phyloP scores from a whole-genome alignment of 495 filamentous ascomycete genomes.

The Lichina pygmaea region DNA sequence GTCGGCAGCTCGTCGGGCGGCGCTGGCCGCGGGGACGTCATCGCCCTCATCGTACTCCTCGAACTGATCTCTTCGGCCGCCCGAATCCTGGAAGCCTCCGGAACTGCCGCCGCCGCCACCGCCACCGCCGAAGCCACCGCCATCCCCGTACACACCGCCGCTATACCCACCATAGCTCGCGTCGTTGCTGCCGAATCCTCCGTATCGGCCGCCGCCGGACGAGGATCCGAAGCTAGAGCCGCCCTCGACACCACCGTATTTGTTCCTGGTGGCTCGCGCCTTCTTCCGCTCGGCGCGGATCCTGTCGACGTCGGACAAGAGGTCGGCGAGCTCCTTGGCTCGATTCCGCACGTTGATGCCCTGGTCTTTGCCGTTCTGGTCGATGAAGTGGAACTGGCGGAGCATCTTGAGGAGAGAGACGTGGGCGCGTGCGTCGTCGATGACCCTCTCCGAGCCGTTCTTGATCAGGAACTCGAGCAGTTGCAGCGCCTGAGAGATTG shows the following conservation, averaged over 20 bases:
- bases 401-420: conserved; percentile 93
- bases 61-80: conserved; percentile 43
- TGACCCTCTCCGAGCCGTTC: conserved; percentile 91
- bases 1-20: conserved; percentile 19
- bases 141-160: conserved; percentile 75
- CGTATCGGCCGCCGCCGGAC: conserved; percentile 35
- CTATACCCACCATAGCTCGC: conserved; percentile 59
- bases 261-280: conserved; percentile 63
- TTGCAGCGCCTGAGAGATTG: conserved; percentile 38
- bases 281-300: conserved; percentile 91
- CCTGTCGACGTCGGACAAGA: conserved; percentile 77
- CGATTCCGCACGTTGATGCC: conserved; percentile 93
- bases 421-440: conserved; percentile 90
- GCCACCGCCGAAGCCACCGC: conserved; percentile 60
- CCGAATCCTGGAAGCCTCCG: conserved; percentile 40
- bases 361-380: conserved; percentile 90
- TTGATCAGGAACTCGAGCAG: conserved; percentile 94
- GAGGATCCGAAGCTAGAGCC: conserved; percentile 31
- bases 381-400: conserved; percentile 93
- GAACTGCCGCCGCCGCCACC: conserved; percentile 44
- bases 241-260: conserved; percentile 84
- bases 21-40: conserved; percentile 31
- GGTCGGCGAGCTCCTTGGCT: conserved; percentile 80
- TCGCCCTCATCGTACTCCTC: conserved; percentile 96
- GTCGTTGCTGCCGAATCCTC: conserved; percentile 64